Evolutionary conservation across 371 early-diverging fungal species (phyloP).

Genomic region (Mucor lusitanicus): DNA sequence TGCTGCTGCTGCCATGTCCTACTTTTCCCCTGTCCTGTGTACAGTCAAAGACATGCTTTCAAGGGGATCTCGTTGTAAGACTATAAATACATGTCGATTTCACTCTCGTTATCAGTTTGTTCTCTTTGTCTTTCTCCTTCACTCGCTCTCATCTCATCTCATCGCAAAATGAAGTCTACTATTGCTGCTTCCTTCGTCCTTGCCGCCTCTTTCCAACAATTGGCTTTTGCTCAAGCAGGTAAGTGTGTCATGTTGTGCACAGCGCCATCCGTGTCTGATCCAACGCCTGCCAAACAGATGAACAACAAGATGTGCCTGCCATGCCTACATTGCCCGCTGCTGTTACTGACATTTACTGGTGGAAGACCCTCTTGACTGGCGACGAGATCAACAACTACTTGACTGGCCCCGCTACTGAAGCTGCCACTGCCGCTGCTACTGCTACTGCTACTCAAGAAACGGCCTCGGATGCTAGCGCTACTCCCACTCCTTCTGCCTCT

Average conservation of each 20-base stretch:
- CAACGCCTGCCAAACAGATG: not conserved
- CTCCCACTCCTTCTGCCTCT: not conserved
- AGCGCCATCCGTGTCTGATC: not conserved
- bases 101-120: not conserved
- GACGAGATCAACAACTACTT: slow-evolving; percentile 22
- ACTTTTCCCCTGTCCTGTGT: not conserved
- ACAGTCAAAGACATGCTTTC: not conserved
- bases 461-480: not conserved
- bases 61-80: not conserved
- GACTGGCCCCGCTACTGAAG: slow-evolving; percentile 10
- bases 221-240: slow-evolving; percentile 19
- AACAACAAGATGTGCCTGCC: not conserved
- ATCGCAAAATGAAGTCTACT: slow-evolving; percentile 16
- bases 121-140: not conserved
- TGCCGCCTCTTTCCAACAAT: slow-evolving; percentile 8
- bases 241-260: not conserved
- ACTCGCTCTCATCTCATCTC: not conserved
- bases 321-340: slow-evolving; percentile 8
- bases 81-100: not conserved
- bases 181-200: slow-evolving; percentile 12
- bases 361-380: slow-evolving; percentile 19
- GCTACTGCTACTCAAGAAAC: not conserved
- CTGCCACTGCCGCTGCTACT: slow-evolving; percentile 2
- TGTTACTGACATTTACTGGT: slow-evolving; percentile 29
- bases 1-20: not conserved